Conservation (phyloP, 768 basidiomycete genomes). For the Tephrocybe sp. region DNA sequence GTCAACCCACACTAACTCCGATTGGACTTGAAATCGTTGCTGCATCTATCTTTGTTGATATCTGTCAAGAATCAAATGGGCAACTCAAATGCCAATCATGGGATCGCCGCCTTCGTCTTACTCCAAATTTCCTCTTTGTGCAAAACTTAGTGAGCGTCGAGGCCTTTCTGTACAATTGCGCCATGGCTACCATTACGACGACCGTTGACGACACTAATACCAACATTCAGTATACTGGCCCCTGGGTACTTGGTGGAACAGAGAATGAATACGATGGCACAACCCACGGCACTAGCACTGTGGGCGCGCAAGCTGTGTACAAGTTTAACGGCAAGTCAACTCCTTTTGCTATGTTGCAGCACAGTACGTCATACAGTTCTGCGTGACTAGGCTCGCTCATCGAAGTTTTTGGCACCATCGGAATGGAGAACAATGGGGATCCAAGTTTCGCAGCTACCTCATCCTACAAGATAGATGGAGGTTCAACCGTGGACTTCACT, state of each 20-base stretch:
- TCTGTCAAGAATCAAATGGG: no score
- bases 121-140: no score
- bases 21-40: no score
- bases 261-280: not conserved
- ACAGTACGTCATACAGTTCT: not conserved
- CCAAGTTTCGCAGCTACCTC: slow-evolving; percentile 5
- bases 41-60: no score
- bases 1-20: no score
- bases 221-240: not conserved
- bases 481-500: not conserved
- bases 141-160: no score
- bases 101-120: no score
- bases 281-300: slow-evolving; percentile 8
- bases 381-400: slow-evolving; percentile 8
- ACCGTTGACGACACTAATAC: slow-evolving; percentile 5
- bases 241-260: not conserved
- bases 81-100: no score
- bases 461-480: slow-evolving; percentile 3
- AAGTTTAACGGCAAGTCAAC: slow-evolving; percentile 1
- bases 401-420: slow-evolving; percentile 14
- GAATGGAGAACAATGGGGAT: slow-evolving; percentile 6
- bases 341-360: not conserved
- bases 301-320: slow-evolving; percentile 4
- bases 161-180: no score
- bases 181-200: slow-evolving; percentile 20